Evolutionary conservation across 2,329 filamentous ascomycete species (phyloP).

Genomic region (Aspergillus viridinutans): DNA sequence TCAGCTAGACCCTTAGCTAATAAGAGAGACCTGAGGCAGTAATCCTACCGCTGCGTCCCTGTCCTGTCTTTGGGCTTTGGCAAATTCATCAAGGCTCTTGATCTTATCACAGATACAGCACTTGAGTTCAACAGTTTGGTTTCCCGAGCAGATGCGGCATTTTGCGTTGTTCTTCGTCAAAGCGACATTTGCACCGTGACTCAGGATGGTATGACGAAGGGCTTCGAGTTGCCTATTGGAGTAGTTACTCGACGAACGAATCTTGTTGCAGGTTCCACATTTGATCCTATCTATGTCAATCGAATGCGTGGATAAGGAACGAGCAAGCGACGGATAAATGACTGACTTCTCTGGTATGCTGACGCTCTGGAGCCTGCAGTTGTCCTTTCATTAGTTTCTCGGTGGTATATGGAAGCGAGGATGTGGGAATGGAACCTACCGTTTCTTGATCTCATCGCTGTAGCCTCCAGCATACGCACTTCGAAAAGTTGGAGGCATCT

Average conservation of each 20-base stretch:
- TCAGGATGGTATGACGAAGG: slow-evolving; percentile 23
- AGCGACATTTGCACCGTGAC: slow-evolving; percentile 12
- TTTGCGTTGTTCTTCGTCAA: slow-evolving; percentile 21
- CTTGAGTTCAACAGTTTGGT: slow-evolving; percentile 43
- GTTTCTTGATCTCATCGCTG: slow-evolving; percentile 18
- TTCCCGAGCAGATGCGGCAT: slow-evolving; percentile 45
- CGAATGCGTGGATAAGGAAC: neutral
- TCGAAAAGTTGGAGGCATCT: slow-evolving; percentile 12
- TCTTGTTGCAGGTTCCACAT: slow-evolving; percentile 46
- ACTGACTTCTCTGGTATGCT: slow-evolving; percentile 32
- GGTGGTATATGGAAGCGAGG: neutral
- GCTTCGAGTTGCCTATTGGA: slow-evolving; percentile 47
- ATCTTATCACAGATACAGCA: slow-evolving; percentile 46
- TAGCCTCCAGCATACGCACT: slow-evolving; percentile 23
- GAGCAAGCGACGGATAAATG: neutral
- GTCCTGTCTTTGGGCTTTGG: slow-evolving; percentile 46
- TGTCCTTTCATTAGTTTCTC: neutral
- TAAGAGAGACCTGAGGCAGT: slow-evolving; percentile 3
- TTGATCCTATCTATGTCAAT: slow-evolving; percentile 37
- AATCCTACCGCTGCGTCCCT: slow-evolving; percentile 43
- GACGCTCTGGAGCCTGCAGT: slow-evolving; percentile 22
- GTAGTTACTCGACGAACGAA: slow-evolving; percentile 34
- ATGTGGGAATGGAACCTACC: slow-evolving; percentile 13
- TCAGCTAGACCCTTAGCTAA: neutral
- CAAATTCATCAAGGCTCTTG: slow-evolving; percentile 48